Conservation (phyloP, 2,329 filamentous ascomycete genomes). For the Dichotomopilus funicola region DNA sequence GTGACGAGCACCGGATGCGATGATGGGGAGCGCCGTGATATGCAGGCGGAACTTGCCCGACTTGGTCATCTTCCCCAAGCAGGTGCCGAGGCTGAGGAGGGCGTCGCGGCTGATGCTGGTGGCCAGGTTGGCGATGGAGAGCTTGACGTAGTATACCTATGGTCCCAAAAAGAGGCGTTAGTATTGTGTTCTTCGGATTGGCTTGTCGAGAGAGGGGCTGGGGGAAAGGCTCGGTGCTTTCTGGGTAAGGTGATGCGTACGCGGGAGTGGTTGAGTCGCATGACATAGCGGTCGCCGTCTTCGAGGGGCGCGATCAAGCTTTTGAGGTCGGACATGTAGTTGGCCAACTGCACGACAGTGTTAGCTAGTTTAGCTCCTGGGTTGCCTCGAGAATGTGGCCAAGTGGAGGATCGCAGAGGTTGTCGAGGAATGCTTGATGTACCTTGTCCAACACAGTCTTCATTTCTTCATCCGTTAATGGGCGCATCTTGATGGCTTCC, state of each 20-base stretch:
- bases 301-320: conserved; percentile 71
- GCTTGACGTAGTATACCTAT: conserved; percentile 86
- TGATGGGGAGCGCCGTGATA: conserved; percentile 78
- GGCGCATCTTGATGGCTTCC: conserved; percentile 54
- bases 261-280: conserved; percentile 62
- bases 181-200: background rate
- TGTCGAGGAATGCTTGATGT: background rate
- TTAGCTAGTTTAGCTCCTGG: conserved; percentile 58
- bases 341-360: conserved; percentile 62
- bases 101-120: conserved; percentile 76
- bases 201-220: background rate
- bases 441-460: conserved; percentile 64
- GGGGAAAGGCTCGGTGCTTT: background rate
- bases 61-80: conserved; percentile 91
- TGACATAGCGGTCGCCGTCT: conserved; percentile 73
- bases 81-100: conserved; percentile 82
- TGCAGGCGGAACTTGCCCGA: conserved; percentile 92
- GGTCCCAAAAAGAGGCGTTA: conserved; percentile 30
- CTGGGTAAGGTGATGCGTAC: conserved; percentile 6
- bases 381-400: too few relatives aligned
- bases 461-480: conserved; percentile 72
- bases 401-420: too few relatives aligned
- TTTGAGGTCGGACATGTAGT: conserved; percentile 84
- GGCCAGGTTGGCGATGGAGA: conserved; percentile 85
- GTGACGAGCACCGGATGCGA: conserved; percentile 86